phyloP scores from a whole-genome alignment of 176 grass and related monocot species.

The Cenchrus americanus region DNA sequence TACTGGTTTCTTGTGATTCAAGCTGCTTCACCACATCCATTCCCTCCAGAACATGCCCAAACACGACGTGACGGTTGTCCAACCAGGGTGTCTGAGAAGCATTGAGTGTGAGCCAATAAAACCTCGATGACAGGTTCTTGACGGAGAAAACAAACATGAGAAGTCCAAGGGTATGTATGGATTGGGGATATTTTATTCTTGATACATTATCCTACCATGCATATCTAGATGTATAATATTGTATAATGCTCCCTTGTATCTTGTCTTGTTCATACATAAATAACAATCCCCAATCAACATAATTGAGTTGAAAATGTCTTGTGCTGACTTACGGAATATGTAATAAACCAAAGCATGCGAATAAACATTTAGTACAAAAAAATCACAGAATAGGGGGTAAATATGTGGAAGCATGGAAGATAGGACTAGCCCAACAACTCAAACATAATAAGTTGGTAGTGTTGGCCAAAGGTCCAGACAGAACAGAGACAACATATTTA shows the following conservation, averaged over 20 bases:
- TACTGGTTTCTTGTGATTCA: conserved; percentile 69
- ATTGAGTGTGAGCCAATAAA: conserved; percentile 30
- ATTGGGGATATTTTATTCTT: conserved; percentile 31
- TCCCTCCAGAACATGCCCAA: conserved; percentile 68
- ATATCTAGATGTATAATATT: neutral
- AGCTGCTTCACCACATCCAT: conserved; percentile 70
- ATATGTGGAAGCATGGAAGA: neutral
- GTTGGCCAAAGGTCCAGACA: neutral
- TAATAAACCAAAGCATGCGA: neutral
- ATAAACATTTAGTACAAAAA: neutral
- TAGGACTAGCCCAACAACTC: neutral
- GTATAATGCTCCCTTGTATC: neutral
- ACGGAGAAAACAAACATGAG: conserved; percentile 3
- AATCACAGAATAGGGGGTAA: neutral
- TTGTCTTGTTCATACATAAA: conserved; percentile 14
- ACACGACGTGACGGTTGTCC: conserved; percentile 67
- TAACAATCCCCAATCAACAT: neutral
- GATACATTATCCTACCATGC: conserved; percentile 26
- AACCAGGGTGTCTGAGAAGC: conserved; percentile 64
- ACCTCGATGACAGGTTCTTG: conserved; percentile 5
- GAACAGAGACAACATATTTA: neutral
- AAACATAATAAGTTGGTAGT: conserved; percentile 15
- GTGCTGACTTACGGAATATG: conserved; percentile 3
- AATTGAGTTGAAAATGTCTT: conserved; percentile 33
- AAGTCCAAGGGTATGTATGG: conserved; percentile 2